These are phyloP conservation scores for Astrothelium macrocarpum DNA, from an alignment of 495 filamentous ascomycete genomes.

Conservation along the genomic window DNA sequence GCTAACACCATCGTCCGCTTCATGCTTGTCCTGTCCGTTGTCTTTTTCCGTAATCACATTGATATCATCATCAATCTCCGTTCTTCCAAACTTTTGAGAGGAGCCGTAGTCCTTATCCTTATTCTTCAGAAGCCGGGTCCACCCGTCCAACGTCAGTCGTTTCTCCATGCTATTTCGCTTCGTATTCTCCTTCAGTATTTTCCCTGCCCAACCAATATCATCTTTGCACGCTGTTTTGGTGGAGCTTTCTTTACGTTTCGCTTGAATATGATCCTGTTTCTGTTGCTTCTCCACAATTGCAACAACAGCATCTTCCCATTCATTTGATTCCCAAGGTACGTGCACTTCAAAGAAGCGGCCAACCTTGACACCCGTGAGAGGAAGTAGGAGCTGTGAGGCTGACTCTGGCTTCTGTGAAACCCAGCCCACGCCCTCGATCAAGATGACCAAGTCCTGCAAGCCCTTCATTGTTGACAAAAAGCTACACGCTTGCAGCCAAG, in stretches of 20 bases:
- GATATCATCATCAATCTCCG: neutral
- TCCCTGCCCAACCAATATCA: neutral
- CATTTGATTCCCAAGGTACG: neutral
- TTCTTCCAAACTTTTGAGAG: neutral
- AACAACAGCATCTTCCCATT: slow-evolving; percentile 2
- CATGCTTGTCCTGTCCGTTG: too few relatives aligned
- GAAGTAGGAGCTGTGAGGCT: neutral
- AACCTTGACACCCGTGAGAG: neutral
- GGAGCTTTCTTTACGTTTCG: neutral
- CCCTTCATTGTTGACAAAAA: neutral
- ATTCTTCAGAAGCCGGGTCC: neutral
- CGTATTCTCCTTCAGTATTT: neutral
- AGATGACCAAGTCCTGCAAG: neutral
- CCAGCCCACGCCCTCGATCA: neutral
- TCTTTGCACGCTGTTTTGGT: neutral
- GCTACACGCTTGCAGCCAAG: neutral
- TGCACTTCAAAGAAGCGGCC: neutral
- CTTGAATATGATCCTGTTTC: neutral
- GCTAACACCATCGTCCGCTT: too few relatives aligned
- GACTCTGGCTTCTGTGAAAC: neutral
- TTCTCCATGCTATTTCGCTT: neutral
- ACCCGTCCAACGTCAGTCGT: neutral
- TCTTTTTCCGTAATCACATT: neutral
- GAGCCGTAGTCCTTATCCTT: neutral
- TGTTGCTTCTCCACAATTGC: neutral